These are phyloP conservation scores for Beauveria bassiana DNA, from an alignment of 2,329 filamentous ascomycete genomes.

Conservation along the genomic window DNA sequence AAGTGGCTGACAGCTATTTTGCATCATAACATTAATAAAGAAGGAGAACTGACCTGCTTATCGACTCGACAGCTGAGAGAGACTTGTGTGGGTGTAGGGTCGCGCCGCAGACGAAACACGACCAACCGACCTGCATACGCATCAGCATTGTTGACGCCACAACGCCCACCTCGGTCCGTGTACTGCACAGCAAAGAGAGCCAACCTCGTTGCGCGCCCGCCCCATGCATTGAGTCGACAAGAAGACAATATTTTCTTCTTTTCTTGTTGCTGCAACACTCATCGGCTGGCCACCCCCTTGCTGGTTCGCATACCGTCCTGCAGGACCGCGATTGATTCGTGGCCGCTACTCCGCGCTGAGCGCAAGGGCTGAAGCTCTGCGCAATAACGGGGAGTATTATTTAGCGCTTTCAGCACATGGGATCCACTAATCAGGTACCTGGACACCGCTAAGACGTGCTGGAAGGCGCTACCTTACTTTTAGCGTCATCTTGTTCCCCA, in stretches of 20 bases:
- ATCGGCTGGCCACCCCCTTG: neutral
- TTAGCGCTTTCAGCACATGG: neutral
- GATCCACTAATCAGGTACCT: neutral
- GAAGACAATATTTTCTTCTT: neutral
- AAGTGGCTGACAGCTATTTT: neutral
- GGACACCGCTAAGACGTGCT: neutral
- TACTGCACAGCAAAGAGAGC: neutral
- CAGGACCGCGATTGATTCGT: constrained; percentile 1
- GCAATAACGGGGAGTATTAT: neutral
- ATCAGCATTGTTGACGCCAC: neutral
- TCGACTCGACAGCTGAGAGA: constrained; percentile 5
- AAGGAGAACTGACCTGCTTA: neutral
- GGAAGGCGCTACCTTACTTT: neutral
- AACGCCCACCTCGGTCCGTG: neutral
- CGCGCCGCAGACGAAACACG: constrained; percentile 1
- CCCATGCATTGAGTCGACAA: neutral
- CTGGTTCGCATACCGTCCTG: neutral
- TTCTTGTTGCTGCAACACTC: constrained; percentile 1
- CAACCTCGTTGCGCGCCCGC: neutral
- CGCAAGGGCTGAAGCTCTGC: too few species aligned
- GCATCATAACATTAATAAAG: neutral
- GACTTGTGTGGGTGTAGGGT: neutral
- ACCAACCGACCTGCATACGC: neutral
- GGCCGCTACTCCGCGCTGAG: neutral
- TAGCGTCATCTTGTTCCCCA: neutral